These are phyloP conservation scores for Tolypocladium amazonense DNA, from an alignment of 2,329 filamentous ascomycete species.

Conservation along the genomic window DNA sequence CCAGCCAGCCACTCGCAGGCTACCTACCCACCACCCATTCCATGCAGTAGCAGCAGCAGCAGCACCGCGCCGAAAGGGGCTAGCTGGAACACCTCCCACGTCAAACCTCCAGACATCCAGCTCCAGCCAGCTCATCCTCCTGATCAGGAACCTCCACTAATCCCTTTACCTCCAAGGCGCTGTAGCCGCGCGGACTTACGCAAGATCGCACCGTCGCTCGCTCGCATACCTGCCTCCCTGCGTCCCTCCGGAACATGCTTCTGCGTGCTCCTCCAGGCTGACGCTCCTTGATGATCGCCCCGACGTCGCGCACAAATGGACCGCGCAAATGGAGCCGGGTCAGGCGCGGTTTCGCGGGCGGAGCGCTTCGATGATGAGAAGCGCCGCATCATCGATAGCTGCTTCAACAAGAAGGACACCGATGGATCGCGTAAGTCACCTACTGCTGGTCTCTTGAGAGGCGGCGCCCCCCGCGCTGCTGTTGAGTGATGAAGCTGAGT, in stretches of 20 bases:
- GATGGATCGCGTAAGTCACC: conserved; percentile 70
- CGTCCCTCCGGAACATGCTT: conserved; percentile 5
- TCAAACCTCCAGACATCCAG: not conserved
- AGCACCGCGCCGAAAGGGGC: not conserved
- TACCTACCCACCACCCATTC: not conserved
- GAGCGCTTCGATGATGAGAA: conserved; percentile 97
- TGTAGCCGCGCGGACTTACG: not conserved
- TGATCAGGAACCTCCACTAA: not conserved
- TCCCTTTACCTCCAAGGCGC: not conserved
- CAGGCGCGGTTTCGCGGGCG: conserved; percentile 36
- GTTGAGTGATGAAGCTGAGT: not conserved
- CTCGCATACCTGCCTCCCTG: not conserved
- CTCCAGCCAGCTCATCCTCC: not conserved
- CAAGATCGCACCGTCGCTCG: not conserved
- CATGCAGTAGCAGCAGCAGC: not conserved
- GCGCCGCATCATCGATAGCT: conserved; percentile 84
- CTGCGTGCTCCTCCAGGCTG: conserved; percentile 1
- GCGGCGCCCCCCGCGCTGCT: not conserved
- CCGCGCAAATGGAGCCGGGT: conserved; percentile 26
- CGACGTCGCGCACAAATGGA: conserved; percentile 19
- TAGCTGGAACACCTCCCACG: not conserved
- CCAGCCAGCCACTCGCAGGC: not conserved
- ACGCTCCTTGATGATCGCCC: conserved; percentile 9
- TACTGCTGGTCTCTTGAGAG: not conserved
- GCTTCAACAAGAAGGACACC: conserved; percentile 80